Evolutionary conservation across 2,329 filamentous ascomycete genomes (phyloP), one percentile per base, ranked within the genome.

Genomic region (Tympanopsis confertula): DNA sequence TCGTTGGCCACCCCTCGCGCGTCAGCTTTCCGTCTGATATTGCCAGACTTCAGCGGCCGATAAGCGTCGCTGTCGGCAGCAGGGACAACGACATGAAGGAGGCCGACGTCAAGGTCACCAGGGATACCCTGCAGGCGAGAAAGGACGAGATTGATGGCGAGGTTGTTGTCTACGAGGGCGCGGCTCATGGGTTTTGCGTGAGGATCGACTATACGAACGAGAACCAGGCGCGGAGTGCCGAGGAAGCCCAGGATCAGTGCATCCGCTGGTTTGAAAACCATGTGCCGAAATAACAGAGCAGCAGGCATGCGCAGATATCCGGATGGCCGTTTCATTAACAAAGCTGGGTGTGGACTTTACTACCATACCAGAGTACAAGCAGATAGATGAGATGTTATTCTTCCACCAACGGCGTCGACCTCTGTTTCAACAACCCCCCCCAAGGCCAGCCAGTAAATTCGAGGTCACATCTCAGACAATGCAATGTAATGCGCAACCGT

Each of bases 1-100:
- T 74, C 46, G 62, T 65, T 1, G 69, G 62, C 7, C 71, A 76
- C 46, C 71, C 73, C 2, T 69, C 63, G 36, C 45, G 63, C 17
- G 42, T 78, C 18, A 47, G 45, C 0, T 38, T 76, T 2, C 66
- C 68, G 0, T 54, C 40, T 10, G 71, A 76, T 36, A 55, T 71
- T 17, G 56, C 68, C 20, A 58, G 56, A 26, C 50, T 69, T 3
- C 50, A 42, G 2, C 41, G 60, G 13, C 70, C 71, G 3, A 44
- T 68, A 19, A 63, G 61, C 26, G 59, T 72, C 39, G 63, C 64
- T 2, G 43, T 69, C 4, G 66, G 62, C 3, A 63, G 67, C 22
- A 47, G 52, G 3, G 71, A 74, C 46, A 47, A 55, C 30, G 54
- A 53, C 35, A 45, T 72, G 29, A 45, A 55, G 0, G 24, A 43